Percentiles rank a stretch among this genome's conserved stretches.
Evolutionary conservation across 2,329 filamentous ascomycete genomes (phyloP).

Genomic region (Sclerotinia spermophila): DNA sequence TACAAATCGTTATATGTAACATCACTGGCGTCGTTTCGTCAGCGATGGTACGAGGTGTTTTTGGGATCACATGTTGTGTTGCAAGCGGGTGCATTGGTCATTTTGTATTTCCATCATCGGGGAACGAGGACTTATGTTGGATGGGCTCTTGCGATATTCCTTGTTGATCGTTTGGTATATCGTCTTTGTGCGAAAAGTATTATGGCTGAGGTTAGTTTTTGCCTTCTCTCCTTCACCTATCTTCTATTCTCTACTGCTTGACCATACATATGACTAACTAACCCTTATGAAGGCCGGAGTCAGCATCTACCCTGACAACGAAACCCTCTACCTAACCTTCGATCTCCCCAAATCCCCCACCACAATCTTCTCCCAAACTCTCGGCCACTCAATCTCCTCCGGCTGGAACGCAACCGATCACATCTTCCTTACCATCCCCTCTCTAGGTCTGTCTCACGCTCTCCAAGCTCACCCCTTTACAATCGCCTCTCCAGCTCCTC

Average conservation of each 20-base stretch:
- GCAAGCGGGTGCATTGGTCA: constrained; percentile 51
- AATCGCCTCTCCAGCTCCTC: constrained; percentile 57
- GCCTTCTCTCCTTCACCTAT: neutral
- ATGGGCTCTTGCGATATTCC: constrained; percentile 37
- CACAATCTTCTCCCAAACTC: constrained; percentile 20
- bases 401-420: constrained; percentile 63
- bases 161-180: constrained; percentile 45
- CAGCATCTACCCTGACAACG: constrained; percentile 51
- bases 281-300: constrained; percentile 36
- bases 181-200: constrained; percentile 51
- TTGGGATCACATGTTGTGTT: constrained; percentile 55
- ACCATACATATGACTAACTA: neutral
- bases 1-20: constrained; percentile 62
- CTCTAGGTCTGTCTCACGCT: constrained; percentile 48
- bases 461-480: constrained; percentile 65
- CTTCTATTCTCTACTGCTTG: neutral
- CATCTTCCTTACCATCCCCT: constrained; percentile 58
- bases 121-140: constrained; percentile 51
- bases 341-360: constrained; percentile 22
- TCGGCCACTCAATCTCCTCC: constrained; percentile 39
- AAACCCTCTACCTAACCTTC: constrained; percentile 49
- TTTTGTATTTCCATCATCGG: constrained; percentile 58
- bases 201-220: constrained; percentile 43
- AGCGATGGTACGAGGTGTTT: constrained; percentile 61
- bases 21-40: constrained; percentile 56